phyloP scores from a whole-genome alignment of 805 yeast genomes.

The Candida berthetii region DNA sequence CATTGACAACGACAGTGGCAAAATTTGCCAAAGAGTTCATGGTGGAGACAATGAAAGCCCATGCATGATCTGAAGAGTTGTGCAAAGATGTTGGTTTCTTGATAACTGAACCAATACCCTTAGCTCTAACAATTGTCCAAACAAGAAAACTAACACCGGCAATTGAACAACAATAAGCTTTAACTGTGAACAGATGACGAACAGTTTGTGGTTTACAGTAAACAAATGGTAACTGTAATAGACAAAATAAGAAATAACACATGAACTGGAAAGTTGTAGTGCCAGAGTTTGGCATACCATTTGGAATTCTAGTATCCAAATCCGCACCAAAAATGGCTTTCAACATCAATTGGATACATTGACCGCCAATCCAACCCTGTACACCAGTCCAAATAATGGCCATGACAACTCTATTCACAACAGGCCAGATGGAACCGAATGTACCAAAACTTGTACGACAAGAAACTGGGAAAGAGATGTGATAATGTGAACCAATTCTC shows the following conservation, averaged over 20 bases:
- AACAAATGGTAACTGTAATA: constrained; percentile 70
- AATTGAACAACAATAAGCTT: constrained; percentile 71
- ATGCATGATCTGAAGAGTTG: constrained; percentile 47
- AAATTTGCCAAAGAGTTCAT: constrained; percentile 84
- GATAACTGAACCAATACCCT: constrained; percentile 72
- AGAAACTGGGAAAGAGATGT: constrained; percentile 79
- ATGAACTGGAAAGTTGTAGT: constrained; percentile 70
- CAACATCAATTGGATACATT: constrained; percentile 75
- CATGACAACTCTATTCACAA: constrained; percentile 83
- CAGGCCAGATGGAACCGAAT: constrained; percentile 85
- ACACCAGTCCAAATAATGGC: constrained; percentile 86
- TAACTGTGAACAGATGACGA: constrained; percentile 78
- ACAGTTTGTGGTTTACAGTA: constrained; percentile 79
- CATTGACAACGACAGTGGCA: constrained; percentile 82
- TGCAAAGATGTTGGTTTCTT: constrained; percentile 44
- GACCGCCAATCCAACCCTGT: constrained; percentile 80
- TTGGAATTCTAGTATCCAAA: constrained; percentile 54
- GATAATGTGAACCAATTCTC: constrained; percentile 75
- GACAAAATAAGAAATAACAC: constrained; percentile 78
- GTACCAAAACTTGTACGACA: constrained; percentile 82
- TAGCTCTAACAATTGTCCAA: constrained; percentile 79
- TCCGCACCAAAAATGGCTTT: constrained; percentile 68
- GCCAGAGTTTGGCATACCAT: constrained; percentile 51
- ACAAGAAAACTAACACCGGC: constrained; percentile 80
- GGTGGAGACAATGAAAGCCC: constrained; percentile 76